Evolutionary conservation across 305 asterid species (phyloP).

Genomic region (Rubia balearica): DNA sequence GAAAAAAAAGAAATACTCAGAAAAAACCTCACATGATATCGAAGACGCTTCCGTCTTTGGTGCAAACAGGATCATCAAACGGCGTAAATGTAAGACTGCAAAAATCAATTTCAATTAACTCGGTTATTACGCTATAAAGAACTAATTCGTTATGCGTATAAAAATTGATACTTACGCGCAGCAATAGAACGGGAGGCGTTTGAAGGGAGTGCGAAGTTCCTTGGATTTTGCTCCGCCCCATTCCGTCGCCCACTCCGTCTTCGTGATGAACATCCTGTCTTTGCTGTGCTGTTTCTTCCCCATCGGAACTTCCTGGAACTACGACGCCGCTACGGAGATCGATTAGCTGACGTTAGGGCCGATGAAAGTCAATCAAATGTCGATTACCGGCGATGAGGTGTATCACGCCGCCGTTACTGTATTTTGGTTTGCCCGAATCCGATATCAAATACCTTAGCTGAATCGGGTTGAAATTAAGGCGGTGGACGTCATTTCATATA

Average conservation of each 20-base stretch:
- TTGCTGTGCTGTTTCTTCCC: constrained; percentile 99
- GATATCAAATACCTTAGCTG: neutral
- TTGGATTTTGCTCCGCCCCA: constrained; percentile 99
- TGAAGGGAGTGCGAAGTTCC: constrained; percentile 67
- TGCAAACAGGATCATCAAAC: constrained; percentile 83
- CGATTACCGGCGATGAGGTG: neutral
- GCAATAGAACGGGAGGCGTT: constrained; percentile 96
- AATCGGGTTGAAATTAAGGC: neutral
- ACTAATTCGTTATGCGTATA: neutral
- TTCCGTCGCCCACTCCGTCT: constrained; percentile 99
- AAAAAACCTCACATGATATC: constrained; percentile 55
- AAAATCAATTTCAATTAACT: constrained; percentile 9
- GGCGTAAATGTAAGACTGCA: constrained; percentile 93
- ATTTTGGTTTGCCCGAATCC: neutral
- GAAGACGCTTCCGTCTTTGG: constrained; percentile 83
- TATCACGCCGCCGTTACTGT: neutral
- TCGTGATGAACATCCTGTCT: constrained; percentile 93
- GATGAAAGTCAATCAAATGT: neutral
- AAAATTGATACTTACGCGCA: constrained; percentile 58
- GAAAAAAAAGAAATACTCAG: neutral
- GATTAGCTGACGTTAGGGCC: no score
- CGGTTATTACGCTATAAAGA: neutral
- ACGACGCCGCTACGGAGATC: no score
- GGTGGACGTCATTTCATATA: no score
- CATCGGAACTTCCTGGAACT: constrained; percentile 47